Base-by-base conservation (phyloP, 148 eudicot genomes). In the Suaeda aralocaspica region DNA sequence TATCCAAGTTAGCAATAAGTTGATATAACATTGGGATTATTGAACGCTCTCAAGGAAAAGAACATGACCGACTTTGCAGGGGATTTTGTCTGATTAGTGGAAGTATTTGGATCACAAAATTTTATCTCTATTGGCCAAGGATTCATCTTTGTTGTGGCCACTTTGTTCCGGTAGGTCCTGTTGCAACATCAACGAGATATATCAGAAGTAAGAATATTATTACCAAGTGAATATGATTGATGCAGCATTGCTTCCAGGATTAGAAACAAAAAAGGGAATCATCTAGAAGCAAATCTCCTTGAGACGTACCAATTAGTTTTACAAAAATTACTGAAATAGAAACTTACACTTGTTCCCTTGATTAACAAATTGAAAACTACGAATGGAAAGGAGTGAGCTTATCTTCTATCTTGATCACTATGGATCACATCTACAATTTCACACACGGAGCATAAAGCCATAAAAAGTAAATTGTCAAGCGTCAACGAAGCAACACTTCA, bases 141-240 rank as follows among this genome's bases (percentile, higher is more conserved):
- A 39, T 76, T 71, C 72, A 81, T 68, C 53, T 80, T 44, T 60
- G 80, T 36, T 39, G 80, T 70, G 52, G 93, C 96, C 68, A 89
- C 92, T 84, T 91, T 95, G 84, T 86, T 95, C 57, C 99, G 89
- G 76, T 91, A 91, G 59, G 86, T 78, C 87, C 99, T 95, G 94
- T 79, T 65, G 62, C 56, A 76, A 65, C 50, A 74, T 29, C 57
- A 26, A 24, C 49, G 52, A 56, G 46, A 72, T 15, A 66, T 8
- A 51, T 26, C 9, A 59, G 26, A 63, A 78, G 49, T 34, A 58
- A 22, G 21, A 74, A 22, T 12, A 22, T 24, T 31, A 63, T 21
- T 51, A 60, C 25, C 21, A 36, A 68, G 50, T 49, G 29, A 61
- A 16, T 51, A 8, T 16, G 29, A n/a, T 61, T 21, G 28, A 49